Evolutionary conservation across 164 flowering plant genomes (phyloP), one percentile per base, ranked within the genome.

Genomic region (Sextonia rubra): DNA sequence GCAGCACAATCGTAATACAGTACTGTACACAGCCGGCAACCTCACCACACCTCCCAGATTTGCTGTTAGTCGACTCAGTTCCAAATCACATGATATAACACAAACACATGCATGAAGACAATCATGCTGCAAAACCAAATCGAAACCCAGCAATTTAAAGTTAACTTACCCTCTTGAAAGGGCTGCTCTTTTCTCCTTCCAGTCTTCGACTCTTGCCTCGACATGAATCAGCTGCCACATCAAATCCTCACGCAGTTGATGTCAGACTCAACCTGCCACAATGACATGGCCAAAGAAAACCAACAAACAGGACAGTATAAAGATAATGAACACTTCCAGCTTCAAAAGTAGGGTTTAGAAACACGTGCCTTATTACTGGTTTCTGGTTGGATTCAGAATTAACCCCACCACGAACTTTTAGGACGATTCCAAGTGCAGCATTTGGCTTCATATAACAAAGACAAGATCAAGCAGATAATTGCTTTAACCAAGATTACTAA

Each of bases 141-240:
- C 47, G 80, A 79, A 81, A 81, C 82, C 83, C 86, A 79, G 83
- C 83, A 75, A 75, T 69, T 58, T 61, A 66, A 67, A 29, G 44
- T 18, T 12, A 52, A 72, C 72, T 70, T 70, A 70, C 72, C 72
- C 67, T 64, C 60, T 32, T 25, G 18, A 58, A 29, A 26, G n/a
- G 26, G 65, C 72, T 60, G 72, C 49, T 62, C 20, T 55, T 30
- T 17, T 27, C 30, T 58, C 65, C 11, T 37, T 66, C 37, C 25
- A 3, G 55, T 23, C 52, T 4, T 23, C 20, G 27, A 5, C 20
- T 22, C 64, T 25, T 29, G 37, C 52, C 12, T 11, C 12, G 4
- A 32, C 24, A 20, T 66, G 25, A 44, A 37, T 7, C 25, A 26
- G 27, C n/a, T 26, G 44, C 22, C 67, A 29, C 67, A 25, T 7